These are phyloP conservation scores for Dactylellina haptotyla DNA, from an alignment of 2,329 filamentous ascomycete genomes.

Conservation along the genomic window DNA sequence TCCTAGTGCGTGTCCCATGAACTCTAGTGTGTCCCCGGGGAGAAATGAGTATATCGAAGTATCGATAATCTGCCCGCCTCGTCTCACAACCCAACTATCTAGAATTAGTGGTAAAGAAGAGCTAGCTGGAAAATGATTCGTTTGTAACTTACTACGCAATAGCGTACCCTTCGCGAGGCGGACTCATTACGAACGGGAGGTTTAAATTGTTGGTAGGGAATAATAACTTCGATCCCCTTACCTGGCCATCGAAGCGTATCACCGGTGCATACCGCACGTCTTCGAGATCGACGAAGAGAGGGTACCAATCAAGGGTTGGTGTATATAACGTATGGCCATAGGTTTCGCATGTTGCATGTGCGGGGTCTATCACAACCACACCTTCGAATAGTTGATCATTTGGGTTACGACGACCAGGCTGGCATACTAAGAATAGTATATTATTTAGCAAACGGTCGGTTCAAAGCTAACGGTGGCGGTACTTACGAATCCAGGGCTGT, in stretches of 20 bases:
- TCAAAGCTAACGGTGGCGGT: not conserved
- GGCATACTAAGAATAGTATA: conserved; percentile 5
- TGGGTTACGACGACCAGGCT: not conserved
- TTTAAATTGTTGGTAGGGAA: not conserved
- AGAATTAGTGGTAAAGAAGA: not conserved
- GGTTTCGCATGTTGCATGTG: conserved; percentile 4
- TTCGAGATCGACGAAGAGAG: not conserved
- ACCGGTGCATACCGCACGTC: not conserved
- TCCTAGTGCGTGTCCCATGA: conserved; percentile 11
- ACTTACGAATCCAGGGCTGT: conserved; percentile 12
- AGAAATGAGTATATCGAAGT: not conserved
- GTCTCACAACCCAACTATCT: conserved; percentile 19
- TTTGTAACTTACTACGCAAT: not conserved
- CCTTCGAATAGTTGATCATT: not conserved
- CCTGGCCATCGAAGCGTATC: conserved; percentile 9
- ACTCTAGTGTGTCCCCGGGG: conserved; percentile 18
- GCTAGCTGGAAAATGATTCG: not conserved
- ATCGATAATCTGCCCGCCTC: conserved; percentile 15
- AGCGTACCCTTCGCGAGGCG: not conserved
- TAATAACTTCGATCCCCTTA: not conserved
- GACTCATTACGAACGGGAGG: conserved; percentile 7
- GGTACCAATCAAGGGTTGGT: conserved; percentile 3
- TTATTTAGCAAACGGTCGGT: not conserved
- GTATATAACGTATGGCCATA: not conserved
- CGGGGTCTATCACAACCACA: conserved; percentile 8